A percentile compares a stretch with the other conserved stretches of the same genome.
These are phyloP conservation scores for Saposhnikovia divaricata DNA, from an alignment of 129 eudicot genomes.

Conservation along the genomic window DNA sequence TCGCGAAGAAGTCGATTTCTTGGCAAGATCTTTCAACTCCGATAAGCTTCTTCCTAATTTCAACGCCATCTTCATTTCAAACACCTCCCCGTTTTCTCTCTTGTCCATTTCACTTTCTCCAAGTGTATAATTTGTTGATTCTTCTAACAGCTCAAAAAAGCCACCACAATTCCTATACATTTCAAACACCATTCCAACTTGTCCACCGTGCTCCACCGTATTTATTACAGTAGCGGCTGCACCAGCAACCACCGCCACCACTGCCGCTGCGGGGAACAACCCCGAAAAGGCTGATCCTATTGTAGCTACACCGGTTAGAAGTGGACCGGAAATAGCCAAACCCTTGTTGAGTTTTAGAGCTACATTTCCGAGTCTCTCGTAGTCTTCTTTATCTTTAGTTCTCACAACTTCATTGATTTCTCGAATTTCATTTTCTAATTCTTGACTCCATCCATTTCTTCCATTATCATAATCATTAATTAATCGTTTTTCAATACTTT, in stretches of 20 bases:
- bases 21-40: constrained; percentile 7
- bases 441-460: constrained; percentile 12
- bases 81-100: constrained; percentile 12
- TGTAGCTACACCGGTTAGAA: background rate
- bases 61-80: constrained; percentile 5
- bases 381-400: background rate
- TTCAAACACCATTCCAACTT: constrained; percentile 16
- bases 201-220: constrained; percentile 9
- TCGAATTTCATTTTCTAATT: background rate
- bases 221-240: background rate
- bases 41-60: constrained; percentile 13
- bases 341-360: constrained; percentile 3
- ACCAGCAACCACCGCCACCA: constrained; percentile 3
- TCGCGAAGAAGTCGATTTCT: background rate
- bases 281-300: background rate
- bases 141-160: background rate
- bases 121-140: background rate
- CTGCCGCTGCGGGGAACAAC: background rate
- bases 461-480: background rate
- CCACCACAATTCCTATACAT: constrained; percentile 13
- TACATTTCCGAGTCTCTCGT: constrained; percentile 1
- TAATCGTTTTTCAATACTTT: background rate
- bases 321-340: constrained; percentile 1
- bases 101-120: background rate
- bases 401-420: background rate